Base-by-base conservation (phyloP, 2,329 filamentous ascomycete species). In the Ophiostoma pallidulum region DNA sequence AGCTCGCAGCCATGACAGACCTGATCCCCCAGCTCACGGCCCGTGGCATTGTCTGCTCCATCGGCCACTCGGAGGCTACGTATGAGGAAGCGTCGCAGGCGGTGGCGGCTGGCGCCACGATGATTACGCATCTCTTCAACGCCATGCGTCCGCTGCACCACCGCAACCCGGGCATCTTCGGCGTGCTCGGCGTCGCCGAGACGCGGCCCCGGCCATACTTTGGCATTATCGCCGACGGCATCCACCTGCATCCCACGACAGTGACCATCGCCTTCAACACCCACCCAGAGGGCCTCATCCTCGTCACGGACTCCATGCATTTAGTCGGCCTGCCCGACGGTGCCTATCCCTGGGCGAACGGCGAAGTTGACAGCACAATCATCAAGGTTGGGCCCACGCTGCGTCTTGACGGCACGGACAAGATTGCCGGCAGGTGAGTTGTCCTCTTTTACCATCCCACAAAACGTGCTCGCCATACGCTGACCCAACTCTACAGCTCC, bases 91-190 rank as follows among this genome's bases (percentile, higher is more conserved):
- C 86, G 1, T 79, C 82, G 4, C 66, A 70, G 4, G 85, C 86
- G 18, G 76, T 92, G 3, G 71, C 69, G n/a, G 73, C 80, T 7
- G 89, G 89, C 44, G 86, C 86, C 2, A 85, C 77, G 41, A 94
- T 94, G 86, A 85, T 95, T 55, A 95, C 89, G 0, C 89, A 95
- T 59, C 73, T 95, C 1, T 95, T 94, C 77, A 95, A 95, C 62
- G 89, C 89, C 22, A 95, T 95, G 89, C 77, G 82, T 1, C 88
- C 88, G 13, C 78, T 94, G 43, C 86, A 92, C 63, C 88, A 96
- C 70, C 84, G 90, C 49, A 89, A 95, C 64, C 89, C 90, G 0
- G 89, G 89, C 31, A 80, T 95, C 57, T 94, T 94, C 61, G 90
- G 90, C 24, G 78, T 94, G 0, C 69, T 96, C 12, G 88, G 89